These are phyloP conservation scores for Trypanosoma caninum DNA, from an alignment of 208 protist genomes.

Conservation along the genomic window DNA sequence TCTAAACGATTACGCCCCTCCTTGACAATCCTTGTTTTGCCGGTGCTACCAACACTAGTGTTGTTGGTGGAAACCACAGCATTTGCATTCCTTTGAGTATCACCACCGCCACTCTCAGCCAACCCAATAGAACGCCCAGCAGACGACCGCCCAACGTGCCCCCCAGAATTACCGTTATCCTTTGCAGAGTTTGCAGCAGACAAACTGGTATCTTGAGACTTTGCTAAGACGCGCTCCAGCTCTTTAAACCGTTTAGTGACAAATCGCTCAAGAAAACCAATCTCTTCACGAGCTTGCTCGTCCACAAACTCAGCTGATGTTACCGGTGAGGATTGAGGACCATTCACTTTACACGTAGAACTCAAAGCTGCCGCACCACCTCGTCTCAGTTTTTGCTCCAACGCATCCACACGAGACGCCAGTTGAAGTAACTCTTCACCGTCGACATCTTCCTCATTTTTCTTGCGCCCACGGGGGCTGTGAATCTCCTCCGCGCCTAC, in stretches of 20 bases:
- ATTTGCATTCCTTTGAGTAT: background rate
- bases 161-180: background rate
- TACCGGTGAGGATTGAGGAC: background rate
- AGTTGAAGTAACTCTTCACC: background rate
- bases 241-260: constrained; percentile 63
- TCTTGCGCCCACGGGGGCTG: background rate
- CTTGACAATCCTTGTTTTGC: background rate
- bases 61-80: background rate
- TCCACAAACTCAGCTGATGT: constrained; percentile 32
- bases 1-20: background rate
- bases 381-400: constrained; percentile 9
- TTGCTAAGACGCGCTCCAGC: constrained; percentile 28
- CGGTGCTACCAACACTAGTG: background rate
- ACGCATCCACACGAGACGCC: constrained; percentile 5
- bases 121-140: background rate
- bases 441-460: background rate
- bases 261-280: constrained; percentile 73
- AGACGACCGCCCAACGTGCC: background rate
- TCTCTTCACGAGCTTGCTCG: constrained; percentile 51
- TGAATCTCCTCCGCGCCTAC: background rate
- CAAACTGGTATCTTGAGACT: background rate
- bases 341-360: background rate
- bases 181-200: background rate
- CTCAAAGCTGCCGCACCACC: background rate
- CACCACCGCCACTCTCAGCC: background rate